Percentiles rank a stretch among this genome's conserved stretches.
phyloP scores from a whole-genome alignment of 768 basidiomycete species.

The Hypholoma sublateritium region DNA sequence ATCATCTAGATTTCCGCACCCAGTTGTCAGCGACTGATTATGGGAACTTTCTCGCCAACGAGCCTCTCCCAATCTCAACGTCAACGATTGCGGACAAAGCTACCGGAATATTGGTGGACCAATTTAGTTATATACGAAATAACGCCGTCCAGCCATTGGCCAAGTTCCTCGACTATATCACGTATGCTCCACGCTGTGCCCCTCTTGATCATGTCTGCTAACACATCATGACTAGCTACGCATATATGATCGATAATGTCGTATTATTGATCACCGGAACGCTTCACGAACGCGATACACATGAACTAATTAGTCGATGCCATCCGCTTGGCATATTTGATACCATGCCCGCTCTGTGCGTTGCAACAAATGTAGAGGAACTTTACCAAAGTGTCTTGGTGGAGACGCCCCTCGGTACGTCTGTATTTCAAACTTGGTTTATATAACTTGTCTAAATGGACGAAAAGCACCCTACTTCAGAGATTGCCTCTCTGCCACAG shows the following conservation, averaged over 20 bases:
- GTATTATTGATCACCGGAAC: conserved; percentile 97
- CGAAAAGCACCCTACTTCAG: conserved; percentile 89
- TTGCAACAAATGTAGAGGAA: conserved; percentile 98
- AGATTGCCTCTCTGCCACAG: conserved; percentile 90
- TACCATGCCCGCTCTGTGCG: conserved; percentile 98
- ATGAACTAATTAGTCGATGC: conserved; percentile 94
- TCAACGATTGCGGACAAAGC: conserved; percentile 97
- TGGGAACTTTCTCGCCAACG: conserved; percentile 96
- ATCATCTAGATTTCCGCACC: conserved; percentile 81
- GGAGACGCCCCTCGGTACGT: conserved; percentile 90
- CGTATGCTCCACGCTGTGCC: conserved; percentile 52
- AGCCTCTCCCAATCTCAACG: conserved; percentile 90
- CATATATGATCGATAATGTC: conserved; percentile 99
- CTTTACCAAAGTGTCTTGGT: conserved; percentile 95
- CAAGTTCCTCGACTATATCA: conserved; percentile 97
- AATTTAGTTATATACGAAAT: conserved; percentile 91
- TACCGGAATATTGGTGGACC: conserved; percentile 91
- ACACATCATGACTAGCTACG: conserved; percentile 59
- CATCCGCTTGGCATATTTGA: conserved; percentile 97
- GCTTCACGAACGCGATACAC: conserved; percentile 94
- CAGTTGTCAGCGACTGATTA: conserved; percentile 97
- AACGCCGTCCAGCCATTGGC: conserved; percentile 90
- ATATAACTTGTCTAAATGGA: not conserved
- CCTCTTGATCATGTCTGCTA: conserved; percentile 1
- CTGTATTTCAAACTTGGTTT: not conserved